phyloP scores from a whole-genome alignment of 2,329 filamentous ascomycete species.

The Pochonia chlamydosporia region DNA sequence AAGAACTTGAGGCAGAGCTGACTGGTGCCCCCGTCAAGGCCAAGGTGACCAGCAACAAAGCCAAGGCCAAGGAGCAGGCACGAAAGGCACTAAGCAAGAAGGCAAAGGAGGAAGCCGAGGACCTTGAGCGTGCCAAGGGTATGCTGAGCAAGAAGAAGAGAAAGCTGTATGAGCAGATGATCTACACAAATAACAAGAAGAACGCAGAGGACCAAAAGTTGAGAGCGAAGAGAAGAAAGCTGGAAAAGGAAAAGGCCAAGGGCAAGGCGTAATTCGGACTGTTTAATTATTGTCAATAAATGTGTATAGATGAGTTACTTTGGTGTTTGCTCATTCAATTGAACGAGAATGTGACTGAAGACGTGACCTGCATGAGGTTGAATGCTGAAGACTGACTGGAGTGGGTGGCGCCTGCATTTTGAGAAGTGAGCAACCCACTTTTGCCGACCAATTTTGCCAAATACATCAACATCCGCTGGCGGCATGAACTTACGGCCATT shows the following conservation, averaged over 20 bases:
- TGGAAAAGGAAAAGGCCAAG: conserved; percentile 62
- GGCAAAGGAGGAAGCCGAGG: conserved; percentile 72
- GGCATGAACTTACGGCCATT: too few species aligned
- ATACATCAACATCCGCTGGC: too few species aligned
- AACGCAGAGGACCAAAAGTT: conserved; percentile 85
- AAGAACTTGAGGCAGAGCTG: conserved; percentile 88
- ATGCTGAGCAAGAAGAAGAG: conserved; percentile 98
- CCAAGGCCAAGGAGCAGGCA: conserved; percentile 62
- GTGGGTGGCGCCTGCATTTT: too few species aligned
- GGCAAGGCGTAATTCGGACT: conserved; percentile 24
- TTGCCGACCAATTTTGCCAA: too few species aligned
- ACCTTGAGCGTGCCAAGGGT: conserved; percentile 88
- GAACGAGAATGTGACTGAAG: background rate
- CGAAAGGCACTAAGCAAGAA: conserved; percentile 65
- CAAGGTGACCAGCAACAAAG: conserved; percentile 41
- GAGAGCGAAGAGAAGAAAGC: conserved; percentile 80
- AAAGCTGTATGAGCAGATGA: conserved; percentile 96
- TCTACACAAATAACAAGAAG: conserved; percentile 90
- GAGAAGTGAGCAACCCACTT: too few species aligned
- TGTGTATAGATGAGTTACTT: background rate
- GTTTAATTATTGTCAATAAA: background rate
- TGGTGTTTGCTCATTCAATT: background rate
- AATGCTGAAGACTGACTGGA: too few species aligned
- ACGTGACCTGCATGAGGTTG: background rate
- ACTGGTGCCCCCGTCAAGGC: conserved; percentile 58